A percentile compares a stretch with the other conserved stretches of the same genome.
Evolutionary conservation across 306 rosid species (phyloP).

Genomic region (Ceratonia siliqua): DNA sequence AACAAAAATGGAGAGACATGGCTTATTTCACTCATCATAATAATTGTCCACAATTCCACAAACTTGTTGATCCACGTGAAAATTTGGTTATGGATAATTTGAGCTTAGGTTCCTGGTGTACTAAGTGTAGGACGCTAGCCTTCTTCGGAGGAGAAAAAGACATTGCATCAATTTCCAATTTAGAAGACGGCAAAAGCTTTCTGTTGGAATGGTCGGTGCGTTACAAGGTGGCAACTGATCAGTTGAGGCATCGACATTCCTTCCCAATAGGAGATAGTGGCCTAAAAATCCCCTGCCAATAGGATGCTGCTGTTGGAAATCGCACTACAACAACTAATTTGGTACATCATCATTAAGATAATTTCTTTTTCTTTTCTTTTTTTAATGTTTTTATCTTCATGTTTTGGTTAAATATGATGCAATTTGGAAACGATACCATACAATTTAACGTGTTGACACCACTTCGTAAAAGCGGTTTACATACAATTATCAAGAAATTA

Average conservation of each 20-base stretch:
- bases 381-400: not conserved
- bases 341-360: not conserved
- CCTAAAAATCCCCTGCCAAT: not conserved
- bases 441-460: slow-evolving; percentile 10
- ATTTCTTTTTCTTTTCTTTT: not conserved
- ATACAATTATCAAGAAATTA: slow-evolving; percentile 3
- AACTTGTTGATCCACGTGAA: slow-evolving; percentile 78
- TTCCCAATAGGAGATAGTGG: slow-evolving; percentile 24
- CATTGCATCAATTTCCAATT: not conserved
- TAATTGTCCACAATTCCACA: slow-evolving; percentile 36
- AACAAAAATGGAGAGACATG: not conserved
- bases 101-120: slow-evolving; percentile 61
- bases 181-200: not conserved
- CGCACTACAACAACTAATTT: not conserved
- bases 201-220: slow-evolving; percentile 7
- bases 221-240: no score
- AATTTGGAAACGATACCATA: not conserved
- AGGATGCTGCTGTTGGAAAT: not conserved
- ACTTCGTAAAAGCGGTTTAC: slow-evolving; percentile 1
- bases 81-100: slow-evolving; percentile 60
- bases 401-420: slow-evolving; percentile 8
- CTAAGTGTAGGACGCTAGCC: slow-evolving; percentile 60
- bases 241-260: not conserved
- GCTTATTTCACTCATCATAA: slow-evolving; percentile 32
- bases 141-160: slow-evolving; percentile 36